A percentile compares a stretch with the other conserved stretches of the same genome.
Conservation (phyloP, 2,329 filamentous ascomycete species). For the Fusarium scirpi region DNA sequence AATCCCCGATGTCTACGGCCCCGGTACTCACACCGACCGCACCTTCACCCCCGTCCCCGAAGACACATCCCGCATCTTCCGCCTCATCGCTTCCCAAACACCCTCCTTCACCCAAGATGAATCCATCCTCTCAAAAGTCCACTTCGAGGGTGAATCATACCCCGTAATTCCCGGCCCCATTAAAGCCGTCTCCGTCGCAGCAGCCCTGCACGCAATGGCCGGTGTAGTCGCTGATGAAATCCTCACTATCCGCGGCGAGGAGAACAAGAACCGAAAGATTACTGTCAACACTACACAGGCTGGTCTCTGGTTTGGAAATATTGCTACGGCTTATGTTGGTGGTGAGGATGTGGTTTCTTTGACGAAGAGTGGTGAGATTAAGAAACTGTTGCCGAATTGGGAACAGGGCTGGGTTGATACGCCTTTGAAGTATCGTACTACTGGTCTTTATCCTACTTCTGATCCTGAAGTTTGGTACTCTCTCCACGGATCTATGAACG, state of each 20-base stretch:
- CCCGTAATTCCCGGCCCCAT: constrained; percentile 22
- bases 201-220: constrained; percentile 18
- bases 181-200: constrained; percentile 19
- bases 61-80: constrained; percentile 19
- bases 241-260: background rate
- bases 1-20: constrained; percentile 13
- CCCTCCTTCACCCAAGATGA: constrained; percentile 17
- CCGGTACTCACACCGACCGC: constrained; percentile 13
- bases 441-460: constrained; percentile 61
- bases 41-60: constrained; percentile 7
- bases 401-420: constrained; percentile 27
- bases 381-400: constrained; percentile 7
- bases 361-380: constrained; percentile 2
- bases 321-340: constrained; percentile 19
- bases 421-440: constrained; percentile 25
- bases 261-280: constrained; percentile 1
- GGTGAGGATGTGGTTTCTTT: background rate
- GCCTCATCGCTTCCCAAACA: constrained; percentile 17
- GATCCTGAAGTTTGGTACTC: constrained; percentile 61
- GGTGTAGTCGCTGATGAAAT: constrained; percentile 24
- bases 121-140: constrained; percentile 15
- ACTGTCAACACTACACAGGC: constrained; percentile 18
- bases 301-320: constrained; percentile 18
- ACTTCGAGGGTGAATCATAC: background rate
- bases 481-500: constrained; percentile 62